A percentile compares a stretch with the other conserved stretches of the same genome.
These are phyloP conservation scores for Anastatica hierochuntica DNA, from an alignment of 345 rosid genomes.

Conservation along the genomic window DNA sequence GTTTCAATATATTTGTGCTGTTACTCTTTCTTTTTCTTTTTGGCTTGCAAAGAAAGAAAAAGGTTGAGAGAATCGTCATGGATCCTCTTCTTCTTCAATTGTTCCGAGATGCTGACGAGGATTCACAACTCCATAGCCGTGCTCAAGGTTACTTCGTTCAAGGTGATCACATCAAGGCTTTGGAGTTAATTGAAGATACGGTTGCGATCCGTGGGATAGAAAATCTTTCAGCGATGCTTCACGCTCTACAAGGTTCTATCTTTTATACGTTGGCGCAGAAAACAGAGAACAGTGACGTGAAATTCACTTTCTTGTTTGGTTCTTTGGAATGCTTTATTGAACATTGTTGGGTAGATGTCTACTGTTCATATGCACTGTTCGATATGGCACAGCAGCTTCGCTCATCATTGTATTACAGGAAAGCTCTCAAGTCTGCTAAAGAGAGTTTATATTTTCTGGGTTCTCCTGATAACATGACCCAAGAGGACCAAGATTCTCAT, in stretches of 20 bases:
- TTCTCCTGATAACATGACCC: neutral
- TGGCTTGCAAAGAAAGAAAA: no score
- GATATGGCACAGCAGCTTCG: neutral
- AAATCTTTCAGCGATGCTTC: no score
- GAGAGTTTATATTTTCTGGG: neutral
- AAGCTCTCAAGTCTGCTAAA: neutral
- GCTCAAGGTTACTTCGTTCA: no score
- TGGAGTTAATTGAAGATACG: neutral
- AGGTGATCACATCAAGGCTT: neutral
- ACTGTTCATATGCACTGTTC: neutral
- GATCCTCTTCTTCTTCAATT: no score
- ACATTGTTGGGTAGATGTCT: neutral
- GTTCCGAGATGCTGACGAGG: no score
- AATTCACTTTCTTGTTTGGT: neutral
- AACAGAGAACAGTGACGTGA: neutral
- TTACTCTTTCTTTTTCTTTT: no score
- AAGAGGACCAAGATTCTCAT: neutral
- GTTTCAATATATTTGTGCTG: no score
- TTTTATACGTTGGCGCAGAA: neutral
- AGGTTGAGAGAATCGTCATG: no score
- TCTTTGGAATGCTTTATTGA: neutral
- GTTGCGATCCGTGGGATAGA: no score
- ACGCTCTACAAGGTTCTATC: neutral
- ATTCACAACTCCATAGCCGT: no score
- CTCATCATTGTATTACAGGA: neutral